A percentile compares a stretch with the other conserved stretches of the same genome.
Evolutionary conservation across 768 basidiomycete species (phyloP).

Genomic region (Sporobolomyces roseus): DNA sequence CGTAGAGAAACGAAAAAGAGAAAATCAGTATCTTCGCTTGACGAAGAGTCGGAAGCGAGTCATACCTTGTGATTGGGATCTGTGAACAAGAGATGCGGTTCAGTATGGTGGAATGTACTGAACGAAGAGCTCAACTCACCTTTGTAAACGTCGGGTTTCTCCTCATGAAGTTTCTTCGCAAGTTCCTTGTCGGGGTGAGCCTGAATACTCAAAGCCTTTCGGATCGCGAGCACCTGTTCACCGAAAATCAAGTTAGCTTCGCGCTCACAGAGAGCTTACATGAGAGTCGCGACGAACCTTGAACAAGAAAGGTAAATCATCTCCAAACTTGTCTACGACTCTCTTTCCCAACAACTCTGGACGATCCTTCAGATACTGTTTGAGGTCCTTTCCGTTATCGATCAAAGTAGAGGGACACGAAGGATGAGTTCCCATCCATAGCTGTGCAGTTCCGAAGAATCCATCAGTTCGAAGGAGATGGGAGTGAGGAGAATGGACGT

Average conservation of each 20-base stretch:
- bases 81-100: conserved; percentile 27
- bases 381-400: conserved; percentile 57
- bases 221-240: conserved; percentile 82
- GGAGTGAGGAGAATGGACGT: conserved; percentile 44
- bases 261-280: too few relatives aligned
- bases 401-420: conserved; percentile 61
- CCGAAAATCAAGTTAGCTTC: too few relatives aligned
- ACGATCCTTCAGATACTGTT: conserved; percentile 61
- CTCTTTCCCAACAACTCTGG: conserved; percentile 65
- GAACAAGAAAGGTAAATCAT: conserved; percentile 84
- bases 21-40: too few relatives aligned
- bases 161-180: conserved; percentile 64
- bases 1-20: too few relatives aligned
- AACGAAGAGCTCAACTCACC: conserved; percentile 54
- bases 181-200: conserved; percentile 84
- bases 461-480: background rate
- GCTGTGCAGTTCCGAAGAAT: conserved; percentile 52
- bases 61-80: conserved; percentile 86
- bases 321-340: conserved; percentile 60
- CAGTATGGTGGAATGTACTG: background rate
- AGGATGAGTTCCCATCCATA: conserved; percentile 99
- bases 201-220: conserved; percentile 85
- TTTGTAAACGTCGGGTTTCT: conserved; percentile 81
- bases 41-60: too few relatives aligned
- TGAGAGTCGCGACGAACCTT: too few relatives aligned